A percentile compares a stretch with the other conserved stretches of the same genome.
Evolutionary conservation across 1,284 basidiomycete genomes (phyloP).

Genomic region (Phlebopus sp.): DNA sequence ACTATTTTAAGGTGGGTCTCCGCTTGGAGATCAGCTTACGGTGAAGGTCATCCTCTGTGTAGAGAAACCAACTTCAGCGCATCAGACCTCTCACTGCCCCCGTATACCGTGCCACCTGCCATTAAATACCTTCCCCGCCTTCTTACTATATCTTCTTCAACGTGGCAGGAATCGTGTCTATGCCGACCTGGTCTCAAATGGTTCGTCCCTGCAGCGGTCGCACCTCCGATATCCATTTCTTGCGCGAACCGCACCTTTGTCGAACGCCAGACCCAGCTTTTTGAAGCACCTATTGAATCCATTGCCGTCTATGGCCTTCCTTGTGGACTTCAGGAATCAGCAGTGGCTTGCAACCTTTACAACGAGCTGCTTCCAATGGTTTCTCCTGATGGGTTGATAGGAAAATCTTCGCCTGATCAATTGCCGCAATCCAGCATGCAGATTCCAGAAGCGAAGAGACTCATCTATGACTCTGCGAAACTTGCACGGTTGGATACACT

Average conservation of each 20-base stretch:
- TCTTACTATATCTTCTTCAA: constrained; percentile 54
- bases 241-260: constrained; percentile 80
- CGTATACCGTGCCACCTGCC: constrained; percentile 35
- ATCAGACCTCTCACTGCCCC: constrained; percentile 21
- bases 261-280: constrained; percentile 61
- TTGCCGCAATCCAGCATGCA: constrained; percentile 85
- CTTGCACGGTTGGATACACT: constrained; percentile 88
- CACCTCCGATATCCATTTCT: constrained; percentile 77
- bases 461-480: constrained; percentile 97
- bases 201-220: constrained; percentile 80
- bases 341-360: constrained; percentile 51
- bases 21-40: constrained; percentile 11
- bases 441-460: constrained; percentile 92
- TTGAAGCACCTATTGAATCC: constrained; percentile 70
- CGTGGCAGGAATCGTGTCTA: constrained; percentile 76
- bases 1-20: constrained; percentile 49
- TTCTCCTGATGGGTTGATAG: constrained; percentile 68
- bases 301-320: constrained; percentile 87
- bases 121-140: constrained; percentile 55
- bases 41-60: constrained; percentile 8
- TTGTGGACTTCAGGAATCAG: constrained; percentile 61
- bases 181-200: constrained; percentile 79
- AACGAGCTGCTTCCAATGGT: constrained; percentile 59
- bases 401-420: constrained; percentile 69
- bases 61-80: constrained; percentile 24